Percentiles rank a stretch among this genome's conserved stretches.
Conservation (phyloP, 768 basidiomycete genomes). For the Tremella yokohamensis region DNA sequence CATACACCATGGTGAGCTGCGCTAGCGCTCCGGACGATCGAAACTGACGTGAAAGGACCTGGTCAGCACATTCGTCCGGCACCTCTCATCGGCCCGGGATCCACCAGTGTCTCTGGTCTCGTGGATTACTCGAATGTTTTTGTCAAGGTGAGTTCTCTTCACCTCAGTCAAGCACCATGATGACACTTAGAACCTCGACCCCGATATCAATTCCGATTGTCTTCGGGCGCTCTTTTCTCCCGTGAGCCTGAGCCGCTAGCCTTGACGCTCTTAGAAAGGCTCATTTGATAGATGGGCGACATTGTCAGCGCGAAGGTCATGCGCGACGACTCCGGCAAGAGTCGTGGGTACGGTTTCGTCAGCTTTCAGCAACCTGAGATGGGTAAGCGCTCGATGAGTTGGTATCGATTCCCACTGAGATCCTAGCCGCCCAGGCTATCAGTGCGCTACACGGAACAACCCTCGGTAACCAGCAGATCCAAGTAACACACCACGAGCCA, state of each 20-base stretch:
- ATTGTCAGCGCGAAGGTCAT: conserved; percentile 59
- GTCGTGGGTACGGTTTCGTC: conserved; percentile 93
- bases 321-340: conserved; percentile 91
- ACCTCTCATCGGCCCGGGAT: conserved; percentile 32
- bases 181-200: conserved; percentile 30
- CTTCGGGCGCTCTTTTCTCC: conserved; percentile 29
- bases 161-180: not conserved
- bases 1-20: conserved; percentile 35
- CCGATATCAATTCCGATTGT: conserved; percentile 37
- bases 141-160: conserved; percentile 29
- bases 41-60: conserved; percentile 25
- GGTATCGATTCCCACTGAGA: not conserved
- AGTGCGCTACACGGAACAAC: conserved; percentile 21
- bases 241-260: conserved; percentile 15
- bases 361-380: conserved; percentile 58
- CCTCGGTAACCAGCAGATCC: conserved; percentile 24
- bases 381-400: conserved; percentile 23
- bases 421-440: conserved; percentile 30
- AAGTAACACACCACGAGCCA: conserved; percentile 40
- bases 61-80: conserved; percentile 42
- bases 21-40: not conserved
- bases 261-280: not conserved
- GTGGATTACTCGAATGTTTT: conserved; percentile 41
- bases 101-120: conserved; percentile 34
- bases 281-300: conserved; percentile 25